Conservation (phyloP, 148 eudicot genomes). For the Fagopyrum homotropicum region DNA sequence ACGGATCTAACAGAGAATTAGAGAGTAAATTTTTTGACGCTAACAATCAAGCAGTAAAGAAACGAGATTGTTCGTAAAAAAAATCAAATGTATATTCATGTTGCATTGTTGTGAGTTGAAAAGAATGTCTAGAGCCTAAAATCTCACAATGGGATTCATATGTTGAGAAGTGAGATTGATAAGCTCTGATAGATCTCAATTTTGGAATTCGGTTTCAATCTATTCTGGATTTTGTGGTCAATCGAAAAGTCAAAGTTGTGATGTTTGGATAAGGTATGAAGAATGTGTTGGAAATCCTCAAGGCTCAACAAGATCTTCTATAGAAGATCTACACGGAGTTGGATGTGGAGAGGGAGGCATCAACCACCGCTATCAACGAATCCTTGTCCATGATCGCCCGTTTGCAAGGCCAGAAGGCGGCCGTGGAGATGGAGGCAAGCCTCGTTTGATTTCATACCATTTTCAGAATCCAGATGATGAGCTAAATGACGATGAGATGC, state of each 20-base stretch:
- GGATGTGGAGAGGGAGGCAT: conserved; percentile 84
- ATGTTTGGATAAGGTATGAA: conserved; percentile 32
- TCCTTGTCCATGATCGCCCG: conserved; percentile 82
- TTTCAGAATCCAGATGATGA: background rate
- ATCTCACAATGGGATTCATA: background rate
- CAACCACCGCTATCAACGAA: conserved; percentile 70
- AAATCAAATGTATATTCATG: too few relatives aligned
- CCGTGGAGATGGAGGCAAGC: conserved; percentile 77
- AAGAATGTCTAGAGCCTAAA: too few relatives aligned
- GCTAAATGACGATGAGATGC: background rate
- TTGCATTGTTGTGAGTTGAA: too few relatives aligned
- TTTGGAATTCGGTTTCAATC: background rate
- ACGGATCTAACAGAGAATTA: too few relatives aligned
- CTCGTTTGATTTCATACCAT: conserved; percentile 11
- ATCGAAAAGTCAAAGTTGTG: background rate
- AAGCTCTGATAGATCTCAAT: background rate
- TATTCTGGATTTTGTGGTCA: background rate
- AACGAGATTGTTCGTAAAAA: too few relatives aligned
- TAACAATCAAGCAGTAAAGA: too few relatives aligned
- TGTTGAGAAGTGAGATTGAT: background rate
- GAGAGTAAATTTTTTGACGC: too few relatives aligned
- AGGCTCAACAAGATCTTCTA: conserved; percentile 64
- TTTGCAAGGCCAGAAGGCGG: conserved; percentile 83
- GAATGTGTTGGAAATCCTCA: conserved; percentile 58
- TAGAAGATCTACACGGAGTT: conserved; percentile 79